These are phyloP conservation scores for Limtongia smithiae DNA, from an alignment of 805 yeast genomes.

Conservation along the genomic window DNA sequence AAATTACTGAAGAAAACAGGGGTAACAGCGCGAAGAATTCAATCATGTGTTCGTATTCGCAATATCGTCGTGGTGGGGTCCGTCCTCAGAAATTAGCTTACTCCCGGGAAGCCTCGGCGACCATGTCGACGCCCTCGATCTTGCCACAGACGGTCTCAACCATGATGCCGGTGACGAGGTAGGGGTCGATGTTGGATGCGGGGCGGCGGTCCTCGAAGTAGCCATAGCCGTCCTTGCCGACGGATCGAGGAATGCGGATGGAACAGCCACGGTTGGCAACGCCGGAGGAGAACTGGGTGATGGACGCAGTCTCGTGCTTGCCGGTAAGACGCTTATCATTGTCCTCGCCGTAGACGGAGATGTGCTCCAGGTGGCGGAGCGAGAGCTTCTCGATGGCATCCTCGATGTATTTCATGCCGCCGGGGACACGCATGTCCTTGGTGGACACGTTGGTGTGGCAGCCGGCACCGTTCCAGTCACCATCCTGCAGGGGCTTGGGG, in stretches of 20 bases:
- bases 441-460: conserved; percentile 99
- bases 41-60: no score
- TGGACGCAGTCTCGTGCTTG: conserved; percentile 96
- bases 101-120: conserved; percentile 28
- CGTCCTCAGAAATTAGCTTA: conserved; percentile 10
- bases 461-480: conserved; percentile 99
- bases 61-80: no score
- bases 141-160: conserved; percentile 69
- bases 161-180: conserved; percentile 97
- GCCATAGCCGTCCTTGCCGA: conserved; percentile 95
- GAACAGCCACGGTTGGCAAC: conserved; percentile 99
- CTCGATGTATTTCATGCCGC: conserved; percentile 94
- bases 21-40: no score
- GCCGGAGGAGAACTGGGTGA: conserved; percentile 88
- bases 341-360: conserved; percentile 91
- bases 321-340: conserved; percentile 96
- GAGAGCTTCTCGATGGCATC: conserved; percentile 89
- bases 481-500: conserved; percentile 92
- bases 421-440: conserved; percentile 81
- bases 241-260: conserved; percentile 97
- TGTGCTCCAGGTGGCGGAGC: conserved; percentile 95
- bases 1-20: no score
- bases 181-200: conserved; percentile 98
- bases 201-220: conserved; percentile 99
- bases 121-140: conserved; percentile 28